Evolutionary conservation across 1,284 basidiomycete genomes (phyloP), one percentile per base, ranked within the genome.

Genomic region (Moesziomyces aphidis): DNA sequence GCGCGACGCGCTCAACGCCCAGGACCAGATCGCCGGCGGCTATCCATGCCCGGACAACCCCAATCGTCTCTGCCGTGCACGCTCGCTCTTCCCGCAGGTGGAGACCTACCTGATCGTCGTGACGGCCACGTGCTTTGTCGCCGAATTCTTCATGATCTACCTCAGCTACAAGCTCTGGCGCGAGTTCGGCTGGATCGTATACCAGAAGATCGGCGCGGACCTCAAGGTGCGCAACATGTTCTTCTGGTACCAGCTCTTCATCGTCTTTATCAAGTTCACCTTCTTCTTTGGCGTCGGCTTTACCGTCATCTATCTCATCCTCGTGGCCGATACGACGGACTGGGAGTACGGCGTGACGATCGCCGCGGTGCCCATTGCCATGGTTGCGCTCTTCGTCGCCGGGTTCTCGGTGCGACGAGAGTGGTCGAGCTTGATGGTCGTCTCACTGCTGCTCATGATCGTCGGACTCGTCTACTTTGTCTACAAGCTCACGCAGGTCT

Each of bases 101-200:
- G 61, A 74, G 43, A 26, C 54, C 10, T 72, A 64, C 39, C 61
- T 81, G 51, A 80, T 81, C 48, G 80, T 65, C 13, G 77, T 79
- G 4, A 66, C 77, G 19, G 68, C 62, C 15, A 49, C 79, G 15
- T 73, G 76, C 48, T 77, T 76, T 21, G 55, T 76, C 3, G 55
- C 76, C 8, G 73, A 81, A 60, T 55, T 80, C 47, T 36, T 65
- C 28, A 54, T 81, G 55, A 53, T 48, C 11, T 68, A 47, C 19
- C 36, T 80, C n/a, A 61, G 61, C 36, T 72, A 55, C 55, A 75
- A 69, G 59, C 62, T 81, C 7, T 80, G 76, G 72, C 52, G 53
- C 23, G 80, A 81, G n/a, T 81, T 78, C 36, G 80, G 78, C 49
- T 81, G 80, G 80, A 45, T 67, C 51, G 70, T 81, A 46, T 81